Percentiles rank a stretch among this genome's conserved stretches.
Conservation (phyloP, 345 rosid species). For the Xanthoceras sorbifolium region DNA sequence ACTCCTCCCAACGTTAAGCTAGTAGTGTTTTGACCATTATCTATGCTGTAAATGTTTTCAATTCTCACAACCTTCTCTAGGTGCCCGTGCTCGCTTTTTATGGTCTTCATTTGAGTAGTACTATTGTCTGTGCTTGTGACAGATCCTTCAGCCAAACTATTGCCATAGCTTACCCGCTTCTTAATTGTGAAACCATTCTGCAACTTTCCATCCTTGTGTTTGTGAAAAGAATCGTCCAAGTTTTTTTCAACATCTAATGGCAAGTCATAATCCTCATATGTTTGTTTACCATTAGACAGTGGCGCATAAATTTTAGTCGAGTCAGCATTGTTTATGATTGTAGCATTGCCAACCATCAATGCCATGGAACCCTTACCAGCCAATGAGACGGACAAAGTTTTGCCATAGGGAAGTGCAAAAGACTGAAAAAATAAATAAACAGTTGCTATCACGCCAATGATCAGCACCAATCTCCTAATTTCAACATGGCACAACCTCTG, state of each 20-base stretch:
- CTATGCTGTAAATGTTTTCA: not conserved
- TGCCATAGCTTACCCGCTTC: constrained; percentile 6
- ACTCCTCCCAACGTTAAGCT: constrained; percentile 7
- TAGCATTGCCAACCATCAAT: constrained; percentile 25
- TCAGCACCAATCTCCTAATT: constrained; percentile 48
- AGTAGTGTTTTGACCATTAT: constrained; percentile 12
- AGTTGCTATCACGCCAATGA: constrained; percentile 38
- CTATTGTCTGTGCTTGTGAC: constrained; percentile 8
- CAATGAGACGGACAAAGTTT: constrained; percentile 19
- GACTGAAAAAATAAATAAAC: constrained; percentile 44
- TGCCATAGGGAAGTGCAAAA: constrained; percentile 40
- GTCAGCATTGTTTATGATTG: constrained; percentile 23
- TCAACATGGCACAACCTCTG: constrained; percentile 39
- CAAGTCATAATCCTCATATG: constrained; percentile 5
- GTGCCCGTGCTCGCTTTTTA: constrained; percentile 8
- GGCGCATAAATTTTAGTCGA: constrained; percentile 3
- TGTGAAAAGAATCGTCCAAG: not conserved
- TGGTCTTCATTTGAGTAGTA: constrained; percentile 22
- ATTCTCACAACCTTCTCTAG: constrained; percentile 13
- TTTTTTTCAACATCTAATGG: not conserved
- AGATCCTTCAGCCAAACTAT: constrained; percentile 22
- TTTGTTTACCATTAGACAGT: constrained; percentile 23
- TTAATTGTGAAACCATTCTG: constrained; percentile 5
- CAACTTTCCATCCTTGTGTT: constrained; percentile 9
- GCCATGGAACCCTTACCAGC: constrained; percentile 27